These are phyloP conservation scores for Russula abietina DNA, from an alignment of 768 basidiomycete genomes.

Conservation along the genomic window DNA sequence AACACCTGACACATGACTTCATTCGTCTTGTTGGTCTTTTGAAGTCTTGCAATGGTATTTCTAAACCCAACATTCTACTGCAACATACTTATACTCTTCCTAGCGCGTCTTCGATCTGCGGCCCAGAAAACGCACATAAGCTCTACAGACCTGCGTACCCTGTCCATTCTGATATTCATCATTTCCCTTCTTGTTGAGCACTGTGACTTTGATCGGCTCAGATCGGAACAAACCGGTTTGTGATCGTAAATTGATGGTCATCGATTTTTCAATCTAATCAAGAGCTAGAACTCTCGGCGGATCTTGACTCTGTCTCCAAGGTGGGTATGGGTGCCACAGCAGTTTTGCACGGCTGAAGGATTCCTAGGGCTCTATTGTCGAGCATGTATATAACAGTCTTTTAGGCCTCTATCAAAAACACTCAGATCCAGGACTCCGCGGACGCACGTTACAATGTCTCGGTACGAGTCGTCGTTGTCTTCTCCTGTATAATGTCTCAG, in stretches of 20 bases:
- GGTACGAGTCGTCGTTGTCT: conserved; percentile 43
- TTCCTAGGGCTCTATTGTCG: conserved; percentile 63
- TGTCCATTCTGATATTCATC: conserved; percentile 76
- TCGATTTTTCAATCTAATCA: neutral
- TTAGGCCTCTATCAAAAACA: conserved; percentile 68
- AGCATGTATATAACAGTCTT: conserved; percentile 72
- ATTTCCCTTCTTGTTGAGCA: conserved; percentile 82
- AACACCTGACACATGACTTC: conserved; percentile 83
- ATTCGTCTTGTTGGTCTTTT: conserved; percentile 68
- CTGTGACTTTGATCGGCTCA: conserved; percentile 78
- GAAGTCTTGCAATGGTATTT: conserved; percentile 77
- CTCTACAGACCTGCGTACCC: conserved; percentile 45
- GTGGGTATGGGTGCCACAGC: neutral
- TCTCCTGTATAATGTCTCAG: conserved; percentile 2
- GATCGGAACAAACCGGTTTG: conserved; percentile 56
- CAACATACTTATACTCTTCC: conserved; percentile 2
- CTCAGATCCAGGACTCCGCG: conserved; percentile 49
- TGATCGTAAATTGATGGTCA: conserved; percentile 3
- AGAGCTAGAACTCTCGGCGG: conserved; percentile 15
- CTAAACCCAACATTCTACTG: neutral
- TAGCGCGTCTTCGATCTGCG: conserved; percentile 60
- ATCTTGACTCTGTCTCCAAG: conserved; percentile 23
- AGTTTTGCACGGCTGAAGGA: neutral
- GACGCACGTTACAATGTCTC: conserved; percentile 78
- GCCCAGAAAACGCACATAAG: conserved; percentile 44